These are phyloP conservation scores for Dunaliella sp. DNA, from an alignment of 139 green algal species.

Conservation along the genomic window DNA sequence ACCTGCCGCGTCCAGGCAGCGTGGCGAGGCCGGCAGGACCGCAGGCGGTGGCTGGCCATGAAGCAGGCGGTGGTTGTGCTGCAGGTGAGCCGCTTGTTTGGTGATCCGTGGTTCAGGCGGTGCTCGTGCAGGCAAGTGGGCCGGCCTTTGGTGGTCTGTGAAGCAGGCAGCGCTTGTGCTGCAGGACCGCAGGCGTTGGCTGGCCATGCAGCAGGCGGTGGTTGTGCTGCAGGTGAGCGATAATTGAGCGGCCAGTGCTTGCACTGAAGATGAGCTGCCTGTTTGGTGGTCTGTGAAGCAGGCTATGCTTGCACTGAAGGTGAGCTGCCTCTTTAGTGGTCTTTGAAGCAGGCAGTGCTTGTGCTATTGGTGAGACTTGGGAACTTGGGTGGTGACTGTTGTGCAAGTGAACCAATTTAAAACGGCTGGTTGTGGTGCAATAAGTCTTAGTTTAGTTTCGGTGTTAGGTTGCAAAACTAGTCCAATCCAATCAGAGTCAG, in stretches of 20 bases:
- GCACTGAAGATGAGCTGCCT: conserved; percentile 27
- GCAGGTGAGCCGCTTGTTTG: too few relatives aligned
- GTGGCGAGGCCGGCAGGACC: conserved; percentile 39
- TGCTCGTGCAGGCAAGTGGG: too few relatives aligned
- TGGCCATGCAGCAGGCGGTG: background rate
- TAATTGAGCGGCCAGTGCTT: conserved; percentile 1
- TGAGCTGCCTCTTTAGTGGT: too few relatives aligned
- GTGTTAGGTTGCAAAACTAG: too few relatives aligned
- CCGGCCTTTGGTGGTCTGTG: too few relatives aligned
- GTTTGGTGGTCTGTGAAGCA: too few relatives aligned
- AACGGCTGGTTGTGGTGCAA: background rate
- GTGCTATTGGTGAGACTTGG: conserved; percentile 30
- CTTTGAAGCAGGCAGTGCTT: too few relatives aligned
- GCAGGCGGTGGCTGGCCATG: conserved; percentile 2
- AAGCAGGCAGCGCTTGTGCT: too few relatives aligned
- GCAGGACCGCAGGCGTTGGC: conserved; percentile 11
- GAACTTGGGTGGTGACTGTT: conserved; percentile 8
- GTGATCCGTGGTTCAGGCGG: too few relatives aligned
- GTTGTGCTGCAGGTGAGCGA: conserved; percentile 27
- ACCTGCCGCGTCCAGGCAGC: conserved; percentile 71
- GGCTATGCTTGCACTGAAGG: too few relatives aligned
- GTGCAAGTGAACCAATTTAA: conserved; percentile 28
- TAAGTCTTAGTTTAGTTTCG: too few relatives aligned
- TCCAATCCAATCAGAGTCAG: too few relatives aligned
- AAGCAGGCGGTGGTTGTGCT: conserved; percentile 8